Conservation (phyloP, 208 protist species). For the Hexamita inflata region DNA sequence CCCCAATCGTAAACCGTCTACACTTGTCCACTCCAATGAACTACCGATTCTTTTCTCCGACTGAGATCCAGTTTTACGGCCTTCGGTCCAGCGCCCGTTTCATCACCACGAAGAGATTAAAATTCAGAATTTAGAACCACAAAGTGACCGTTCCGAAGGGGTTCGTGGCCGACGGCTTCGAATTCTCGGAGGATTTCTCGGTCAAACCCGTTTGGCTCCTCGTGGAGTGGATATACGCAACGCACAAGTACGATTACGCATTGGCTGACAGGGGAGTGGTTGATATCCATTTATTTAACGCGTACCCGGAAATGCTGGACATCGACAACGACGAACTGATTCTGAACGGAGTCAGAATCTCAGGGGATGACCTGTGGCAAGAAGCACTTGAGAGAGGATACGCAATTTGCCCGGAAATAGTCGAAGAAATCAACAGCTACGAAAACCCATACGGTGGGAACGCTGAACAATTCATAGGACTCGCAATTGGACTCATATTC, state of each 20-base stretch:
- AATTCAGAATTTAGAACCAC: not conserved
- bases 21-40: too few relatives aligned
- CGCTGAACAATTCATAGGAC: too few relatives aligned
- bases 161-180: not conserved
- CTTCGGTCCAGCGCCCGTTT: not conserved
- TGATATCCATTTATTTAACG: constrained; percentile 6
- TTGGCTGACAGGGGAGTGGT: not conserved
- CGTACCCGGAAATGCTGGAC: constrained; percentile 1
- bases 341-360: not conserved
- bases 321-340: not conserved
- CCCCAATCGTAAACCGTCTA: too few relatives aligned
- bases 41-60: constrained; percentile 9
- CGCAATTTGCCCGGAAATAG: not conserved
- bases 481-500: too few relatives aligned
- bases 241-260: not conserved
- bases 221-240: not conserved
- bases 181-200: constrained; percentile 17
- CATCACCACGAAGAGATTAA: constrained; percentile 2
- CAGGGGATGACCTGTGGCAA: not conserved
- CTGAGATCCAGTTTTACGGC: constrained; percentile 17
- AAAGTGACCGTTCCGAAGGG: constrained; percentile 14
- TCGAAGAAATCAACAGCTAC: too few relatives aligned
- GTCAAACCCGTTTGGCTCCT: not conserved
- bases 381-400: not conserved
- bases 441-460: too few relatives aligned